Evolutionary conservation across 345 rosid genomes (phyloP), one percentile per base, ranked within the genome.

Genomic region (Aurinia saxatilis): DNA sequence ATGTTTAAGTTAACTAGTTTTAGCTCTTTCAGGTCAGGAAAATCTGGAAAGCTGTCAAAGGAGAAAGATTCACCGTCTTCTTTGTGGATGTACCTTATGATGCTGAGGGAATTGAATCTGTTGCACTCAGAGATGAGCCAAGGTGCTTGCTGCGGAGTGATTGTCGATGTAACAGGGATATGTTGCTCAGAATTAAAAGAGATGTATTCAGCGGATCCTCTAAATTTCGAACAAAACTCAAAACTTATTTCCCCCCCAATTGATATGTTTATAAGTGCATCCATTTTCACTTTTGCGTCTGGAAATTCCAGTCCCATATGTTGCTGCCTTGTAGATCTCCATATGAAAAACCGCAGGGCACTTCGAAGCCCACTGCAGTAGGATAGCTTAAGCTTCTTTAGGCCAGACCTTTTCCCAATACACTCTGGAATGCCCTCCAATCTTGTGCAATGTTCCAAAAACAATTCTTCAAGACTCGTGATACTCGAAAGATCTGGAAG

Each of bases 401-500:
- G 21, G 21, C 7, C 34, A 46, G 39, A 44, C 49, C 46, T 41
- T 44, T 33, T 19, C 3, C 66, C 53, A n/a, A 60, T 46, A 13
- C 21, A 60, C 41, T 34, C 41, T 13, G 65, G 65, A 29, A 42
- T 10, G 8, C 40, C 16, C n/a, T 59, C 30, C 30, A 59, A 41
- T 8, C 52, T 60, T 29, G 65, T 11, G 53, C 65, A 60, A 5
- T 12, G 31, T 31, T 44, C 41, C 33, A 46, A 14, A 15, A 33
- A 1, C 33, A 60, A 33, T 4, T 44, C 65, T 19, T 60, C 52
- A 8, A 60, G 53, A 12, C 30, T 37, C 35, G 35, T 35, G 47
- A 25, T 23, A 10, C n/a, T 6, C 49, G 67, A 62, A 62, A 62
- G 21, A 37, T 62, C 57, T 62, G 67, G 67, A 49, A 62, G 35